phyloP scores from a whole-genome alignment of 192 early-diverging fungal genomes.

The Backusella macrospora region DNA sequence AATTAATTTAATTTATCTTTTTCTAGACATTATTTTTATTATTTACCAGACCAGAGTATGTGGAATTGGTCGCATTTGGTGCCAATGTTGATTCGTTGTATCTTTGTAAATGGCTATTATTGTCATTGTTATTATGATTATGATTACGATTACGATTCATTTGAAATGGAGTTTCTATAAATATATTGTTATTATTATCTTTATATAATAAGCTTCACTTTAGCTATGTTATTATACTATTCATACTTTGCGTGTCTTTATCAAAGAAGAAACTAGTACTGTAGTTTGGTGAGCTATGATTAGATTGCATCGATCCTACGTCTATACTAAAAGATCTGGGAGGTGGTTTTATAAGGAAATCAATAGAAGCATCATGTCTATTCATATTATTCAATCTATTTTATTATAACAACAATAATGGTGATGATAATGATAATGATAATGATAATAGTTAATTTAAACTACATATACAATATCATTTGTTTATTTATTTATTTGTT shows the following conservation, averaged over 20 bases:
- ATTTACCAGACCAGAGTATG: slow-evolving; percentile 23
- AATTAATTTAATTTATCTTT: slow-evolving; percentile 1
- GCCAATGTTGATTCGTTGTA: slow-evolving; percentile 14
- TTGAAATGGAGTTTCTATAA: slow-evolving; percentile 3
- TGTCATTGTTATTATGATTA: slow-evolving; percentile 20
- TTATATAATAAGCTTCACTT: too few relatives aligned
- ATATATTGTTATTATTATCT: background rate
- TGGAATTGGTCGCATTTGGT: slow-evolving; percentile 1
- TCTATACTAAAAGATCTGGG: slow-evolving; percentile 37
- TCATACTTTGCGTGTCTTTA: slow-evolving; percentile 11
- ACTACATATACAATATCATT: background rate
- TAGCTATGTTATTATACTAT: background rate
- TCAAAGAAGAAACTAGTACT: slow-evolving; percentile 4
- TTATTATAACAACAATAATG: background rate
- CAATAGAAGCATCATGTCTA: slow-evolving; percentile 21
- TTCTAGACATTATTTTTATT: background rate
- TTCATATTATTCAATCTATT: slow-evolving; percentile 19
- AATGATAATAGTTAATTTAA: slow-evolving; percentile 43
- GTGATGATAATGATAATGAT: slow-evolving; percentile 37
- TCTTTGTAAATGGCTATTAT: slow-evolving; percentile 13
- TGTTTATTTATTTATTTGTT: slow-evolving; percentile 31
- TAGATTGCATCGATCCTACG: slow-evolving; percentile 24
- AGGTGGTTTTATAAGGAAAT: slow-evolving; percentile 33
- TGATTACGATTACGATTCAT: background rate
- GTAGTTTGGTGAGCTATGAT: background rate